Evolutionary conservation across 1,284 basidiomycete species (phyloP), one percentile per base, ranked within the genome.

Genomic region (Singerocomus inundabilis): DNA sequence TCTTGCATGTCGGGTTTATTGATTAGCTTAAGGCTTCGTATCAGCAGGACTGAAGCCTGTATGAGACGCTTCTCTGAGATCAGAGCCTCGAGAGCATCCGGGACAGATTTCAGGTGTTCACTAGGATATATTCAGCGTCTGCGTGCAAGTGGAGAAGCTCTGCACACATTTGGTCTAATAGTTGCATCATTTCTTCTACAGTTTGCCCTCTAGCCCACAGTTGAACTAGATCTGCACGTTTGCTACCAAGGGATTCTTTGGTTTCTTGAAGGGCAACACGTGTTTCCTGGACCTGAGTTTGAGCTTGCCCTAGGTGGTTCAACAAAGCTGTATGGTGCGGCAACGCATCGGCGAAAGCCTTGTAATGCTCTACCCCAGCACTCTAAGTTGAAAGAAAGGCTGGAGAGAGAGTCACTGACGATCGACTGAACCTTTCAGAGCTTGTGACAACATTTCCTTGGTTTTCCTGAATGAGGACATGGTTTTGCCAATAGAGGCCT

Each of bases 31-130:
- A 97, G 71, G 63, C 91, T 94, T 40, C 89, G 79, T 33, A 97
- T 85, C 25, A 99, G 82, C 21, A 99, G 74, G 13, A 92, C 82
- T 2, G 96, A 85, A 0, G 96, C 96, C 57, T 95, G 88, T 32
- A 98, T 72, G 44, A 98, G 84, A 7, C 90, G 84, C 67, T 99
- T 99, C 69, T 98, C 97, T 1, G 94, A 90, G 67, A 99, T 93
- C n/a, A 98, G 74, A 6, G 87, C 85, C 68, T 99, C 97, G 26
- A 99, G 76, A 18, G 86, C 79, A 62, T 99, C 97, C 1, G 97
- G 96, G 1, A 98, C 87, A 41, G 85, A 79, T 68, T 94, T 95
- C 33, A 99, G 75, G 59, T 90, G 81, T 64, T 98, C 95, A 49
- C 95, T 97, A 11, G 28, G 31, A 49, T 52, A 40, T 38, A 28